Base-by-base conservation (phyloP, 192 early-diverging fungal genomes). In the Paraglomus brasilianum region DNA sequence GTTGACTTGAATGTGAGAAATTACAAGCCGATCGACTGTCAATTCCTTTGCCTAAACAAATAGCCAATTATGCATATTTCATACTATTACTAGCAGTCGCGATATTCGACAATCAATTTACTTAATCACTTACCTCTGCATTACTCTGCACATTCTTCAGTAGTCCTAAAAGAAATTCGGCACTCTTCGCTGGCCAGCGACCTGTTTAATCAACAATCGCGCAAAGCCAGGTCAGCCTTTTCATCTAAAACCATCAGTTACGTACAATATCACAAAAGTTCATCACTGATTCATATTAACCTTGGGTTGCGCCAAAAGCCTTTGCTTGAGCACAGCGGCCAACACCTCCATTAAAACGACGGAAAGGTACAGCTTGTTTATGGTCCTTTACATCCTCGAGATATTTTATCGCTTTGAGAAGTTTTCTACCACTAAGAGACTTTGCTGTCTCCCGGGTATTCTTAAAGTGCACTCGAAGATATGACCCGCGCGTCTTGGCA, bases 111-210 rank as follows among this genome's bases (percentile, higher is more conserved):
- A 8, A 47, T 47, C 46, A 47, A 47, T 47, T 47, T 10, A 47
- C 8, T 47, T 47, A 47, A 47, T 8, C 30, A 39, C 67, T 74
- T 74, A 91, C 92, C 84, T 94, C 92, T 64, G 97, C 97, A 85
- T 98, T 98, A 81, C 86, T 87, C 87, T 96, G 89, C 77, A 93
- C 93, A 84, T 97, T 98, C 90, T 94, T 91, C 77, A 98, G 87
- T 66, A 98, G 90, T 66, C 90, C 92, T 69, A 92, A 78, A 65
- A 98, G 80, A 80, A 93, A 95, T 87, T 95, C 90, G 83, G 84
- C 88, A 80, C 90, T 92, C 92, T 98, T 98, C 78, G 81, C 87
- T 82, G 97, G 97, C 97, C 97, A 98, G 83, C 97, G 92, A 73
- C 85, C 77, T 70, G 65, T 75, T 42, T 43, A 43, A 61, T 7